Base-by-base conservation (phyloP, 208 protist genomes). In the Leishmania lainsoni region DNA sequence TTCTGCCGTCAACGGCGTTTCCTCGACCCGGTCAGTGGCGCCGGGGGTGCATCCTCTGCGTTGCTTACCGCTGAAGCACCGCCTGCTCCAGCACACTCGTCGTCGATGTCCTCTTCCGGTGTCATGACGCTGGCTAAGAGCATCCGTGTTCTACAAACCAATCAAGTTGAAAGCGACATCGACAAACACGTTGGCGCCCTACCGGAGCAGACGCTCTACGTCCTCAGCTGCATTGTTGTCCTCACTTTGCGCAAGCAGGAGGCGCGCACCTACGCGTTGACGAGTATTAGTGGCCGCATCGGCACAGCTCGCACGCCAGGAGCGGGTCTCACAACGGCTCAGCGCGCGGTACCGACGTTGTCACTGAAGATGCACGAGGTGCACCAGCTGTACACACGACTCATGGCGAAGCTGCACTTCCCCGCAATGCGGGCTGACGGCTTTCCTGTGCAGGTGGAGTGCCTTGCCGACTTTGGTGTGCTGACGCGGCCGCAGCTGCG, bases 161-260 rank as follows among this genome's bases (percentile, higher is more conserved):
- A 78, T 14, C 84, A 77, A 39, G 90, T 93, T 20, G 86, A 92
- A 73, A 82, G 91, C 49, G 85, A 92, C 32, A 85, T 93, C 3
- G 84, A 91, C 70, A 84, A 86, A 59, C 86, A 94, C 82, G 80
- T 96, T 49, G 79, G 86, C 32, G 85, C 83, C 6, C 90, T 96
- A 80, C 91, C 93, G 48, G 91, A 96, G 83, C 91, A 96, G 80
- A 89, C 88, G 51, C 74, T 93, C 2, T 93, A 93, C 81, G 90
- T 96, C 6, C 85, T 96, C 8, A 90, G 93, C 83, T 96, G 93
- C 83, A 81, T 96, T 52, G 79, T 95, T 26, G 90, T 95, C 12
- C 83, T 96, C 14, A 87, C 85, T 22, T 74, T 87, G 65, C 90
- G 90, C 54, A 76, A 87, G 78, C 85, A 85, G 51, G 89, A 95